A percentile compares a stretch with the other conserved stretches of the same genome.
phyloP scores from a whole-genome alignment of 2,329 filamentous ascomycete genomes.

The Penicillium sumatraense region DNA sequence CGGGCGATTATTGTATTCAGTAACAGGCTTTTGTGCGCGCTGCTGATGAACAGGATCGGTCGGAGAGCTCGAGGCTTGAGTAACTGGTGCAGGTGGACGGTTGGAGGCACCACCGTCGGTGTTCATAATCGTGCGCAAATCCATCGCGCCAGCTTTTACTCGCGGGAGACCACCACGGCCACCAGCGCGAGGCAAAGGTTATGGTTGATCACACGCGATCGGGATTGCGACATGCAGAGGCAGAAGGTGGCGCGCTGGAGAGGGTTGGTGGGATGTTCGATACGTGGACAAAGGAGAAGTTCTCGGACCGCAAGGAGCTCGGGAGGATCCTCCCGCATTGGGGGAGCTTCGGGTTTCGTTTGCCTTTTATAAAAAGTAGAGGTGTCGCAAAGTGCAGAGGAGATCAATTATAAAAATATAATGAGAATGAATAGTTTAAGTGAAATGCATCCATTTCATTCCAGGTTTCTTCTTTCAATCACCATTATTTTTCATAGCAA shows the following conservation, averaged over 20 bases:
- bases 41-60: slow-evolving; percentile 33
- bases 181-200: slow-evolving; percentile 22
- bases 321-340: slow-evolving; percentile 5
- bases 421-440: too few species aligned
- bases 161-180: slow-evolving; percentile 22
- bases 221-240: slow-evolving; percentile 26
- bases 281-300: slow-evolving; percentile 6
- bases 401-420: too few species aligned
- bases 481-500: too few species aligned
- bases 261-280: not conserved
- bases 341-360: not conserved
- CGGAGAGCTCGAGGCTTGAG: slow-evolving; percentile 34
- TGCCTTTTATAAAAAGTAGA: too few species aligned
- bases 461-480: too few species aligned
- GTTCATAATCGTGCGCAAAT: slow-evolving; percentile 60
- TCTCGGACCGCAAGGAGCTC: slow-evolving; percentile 6
- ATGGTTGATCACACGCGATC: slow-evolving; percentile 18
- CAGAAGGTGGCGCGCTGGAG: not conserved
- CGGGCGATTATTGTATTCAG: slow-evolving; percentile 35
- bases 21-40: slow-evolving; percentile 32
- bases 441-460: too few species aligned
- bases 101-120: slow-evolving; percentile 42
- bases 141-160: slow-evolving; percentile 46
- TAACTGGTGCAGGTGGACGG: slow-evolving; percentile 33
- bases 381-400: not conserved